phyloP scores from a whole-genome alignment of 768 basidiomycete species.

The Trametes villosa region DNA sequence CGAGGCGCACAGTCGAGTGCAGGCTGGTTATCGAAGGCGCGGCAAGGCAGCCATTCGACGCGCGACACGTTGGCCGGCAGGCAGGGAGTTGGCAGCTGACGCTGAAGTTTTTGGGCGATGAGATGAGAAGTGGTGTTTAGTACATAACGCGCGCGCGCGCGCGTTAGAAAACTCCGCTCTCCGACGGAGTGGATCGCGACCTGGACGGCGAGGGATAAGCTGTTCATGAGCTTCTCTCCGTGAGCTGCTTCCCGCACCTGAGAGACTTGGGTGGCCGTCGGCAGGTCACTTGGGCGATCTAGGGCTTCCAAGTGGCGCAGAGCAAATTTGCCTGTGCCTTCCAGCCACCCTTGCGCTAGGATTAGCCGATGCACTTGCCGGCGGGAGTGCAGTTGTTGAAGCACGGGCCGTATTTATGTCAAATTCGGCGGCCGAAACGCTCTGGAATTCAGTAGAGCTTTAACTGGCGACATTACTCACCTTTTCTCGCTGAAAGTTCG shows the following conservation, averaged over 20 bases:
- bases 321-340: background rate
- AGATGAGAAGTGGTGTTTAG: background rate
- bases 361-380: conserved; percentile 7
- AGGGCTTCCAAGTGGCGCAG: background rate
- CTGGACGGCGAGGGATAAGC: conserved; percentile 2
- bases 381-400: background rate
- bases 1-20: background rate
- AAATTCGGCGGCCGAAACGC: background rate
- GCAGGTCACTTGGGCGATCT: conserved; percentile 1
- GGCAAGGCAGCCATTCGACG: background rate
- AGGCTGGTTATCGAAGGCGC: background rate
- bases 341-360: background rate
- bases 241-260: conserved; percentile 1
- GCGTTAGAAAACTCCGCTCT: background rate
- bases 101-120: background rate
- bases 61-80: conserved; percentile 3
- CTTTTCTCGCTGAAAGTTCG: background rate
- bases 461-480: background rate
- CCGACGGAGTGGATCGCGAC: conserved; percentile 2
- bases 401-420: too few species aligned
- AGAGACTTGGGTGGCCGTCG: background rate
- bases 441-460: background rate
- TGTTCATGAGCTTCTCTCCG: conserved; percentile 3
- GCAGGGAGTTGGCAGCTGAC: background rate
- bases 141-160: background rate